Conservation (phyloP, 2,329 filamentous ascomycete species). For the Rhexocercosporidium sp. region DNA sequence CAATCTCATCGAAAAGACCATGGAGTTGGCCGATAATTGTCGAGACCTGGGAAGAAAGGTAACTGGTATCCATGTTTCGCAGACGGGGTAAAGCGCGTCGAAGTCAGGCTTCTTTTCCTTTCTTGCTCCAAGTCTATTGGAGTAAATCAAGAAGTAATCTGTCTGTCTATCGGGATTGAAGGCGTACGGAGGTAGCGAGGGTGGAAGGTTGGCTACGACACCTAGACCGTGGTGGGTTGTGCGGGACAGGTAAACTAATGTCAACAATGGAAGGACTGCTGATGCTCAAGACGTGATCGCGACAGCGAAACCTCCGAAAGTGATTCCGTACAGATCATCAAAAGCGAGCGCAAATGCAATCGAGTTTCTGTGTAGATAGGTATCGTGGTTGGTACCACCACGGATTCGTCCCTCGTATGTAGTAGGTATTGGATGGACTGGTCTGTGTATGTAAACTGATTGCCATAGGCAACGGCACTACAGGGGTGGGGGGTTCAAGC, state of each 20-base stretch:
- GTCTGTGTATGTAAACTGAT: no score
- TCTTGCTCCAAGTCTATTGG: neutral
- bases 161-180: neutral
- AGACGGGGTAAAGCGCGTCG: slow-evolving; percentile 20
- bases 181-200: slow-evolving; percentile 3
- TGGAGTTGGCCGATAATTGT: slow-evolving; percentile 93
- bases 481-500: no score
- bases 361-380: slow-evolving; percentile 19
- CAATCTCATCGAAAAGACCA: slow-evolving; percentile 96
- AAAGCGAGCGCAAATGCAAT: slow-evolving; percentile 25
- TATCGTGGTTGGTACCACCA: no score
- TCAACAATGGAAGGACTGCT: no score
- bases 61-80: slow-evolving; percentile 80
- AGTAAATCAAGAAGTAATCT: neutral
- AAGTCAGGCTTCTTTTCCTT: neutral
- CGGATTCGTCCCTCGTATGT: no score
- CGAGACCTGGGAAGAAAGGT: slow-evolving; percentile 93
- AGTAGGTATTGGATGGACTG: no score
- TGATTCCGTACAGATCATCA: slow-evolving; percentile 33
- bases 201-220: slow-evolving; percentile 10
- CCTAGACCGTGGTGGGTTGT: slow-evolving; percentile 2
- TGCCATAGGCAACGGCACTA: no score
- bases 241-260: neutral
- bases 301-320: slow-evolving; percentile 34
- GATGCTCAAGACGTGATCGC: slow-evolving; percentile 35